Evolutionary conservation across 176 grass and related monocot species (phyloP).

Genomic region (Eleusine coracana): DNA sequence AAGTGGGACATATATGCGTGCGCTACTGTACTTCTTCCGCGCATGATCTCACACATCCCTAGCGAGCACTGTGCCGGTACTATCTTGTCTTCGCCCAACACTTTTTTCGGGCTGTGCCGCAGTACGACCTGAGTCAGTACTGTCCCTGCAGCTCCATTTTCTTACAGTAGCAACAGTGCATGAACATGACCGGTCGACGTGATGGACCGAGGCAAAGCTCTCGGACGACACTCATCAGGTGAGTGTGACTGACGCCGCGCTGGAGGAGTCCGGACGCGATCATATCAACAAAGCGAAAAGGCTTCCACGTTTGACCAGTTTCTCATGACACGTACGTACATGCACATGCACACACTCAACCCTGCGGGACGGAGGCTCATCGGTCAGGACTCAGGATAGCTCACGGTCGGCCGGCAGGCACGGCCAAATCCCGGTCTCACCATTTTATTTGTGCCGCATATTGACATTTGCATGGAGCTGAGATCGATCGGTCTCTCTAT

Average conservation of each 20-base stretch:
- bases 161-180: background rate
- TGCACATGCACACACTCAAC: background rate
- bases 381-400: too few species aligned
- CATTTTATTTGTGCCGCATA: too few species aligned
- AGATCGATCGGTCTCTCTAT: too few species aligned
- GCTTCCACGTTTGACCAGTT: constrained; percentile 17
- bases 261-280: background rate
- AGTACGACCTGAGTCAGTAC: background rate
- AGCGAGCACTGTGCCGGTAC: background rate
- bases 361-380: background rate
- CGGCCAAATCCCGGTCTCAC: too few species aligned
- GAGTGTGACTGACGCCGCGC: background rate
- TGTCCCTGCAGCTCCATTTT: background rate
- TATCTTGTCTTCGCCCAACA: constrained; percentile 11
- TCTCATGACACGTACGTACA: background rate
- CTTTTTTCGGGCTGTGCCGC: constrained; percentile 1
- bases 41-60: background rate
- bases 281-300: background rate
- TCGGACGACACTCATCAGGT: background rate
- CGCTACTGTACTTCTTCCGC: background rate
- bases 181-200: constrained; percentile 32
- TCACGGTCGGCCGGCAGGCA: background rate
- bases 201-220: background rate
- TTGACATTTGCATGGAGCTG: too few species aligned
- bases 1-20: background rate